A percentile compares a stretch with the other conserved stretches of the same genome.
phyloP scores from a whole-genome alignment of 345 rosid genomes.

The Melaleuca alternifolia region DNA sequence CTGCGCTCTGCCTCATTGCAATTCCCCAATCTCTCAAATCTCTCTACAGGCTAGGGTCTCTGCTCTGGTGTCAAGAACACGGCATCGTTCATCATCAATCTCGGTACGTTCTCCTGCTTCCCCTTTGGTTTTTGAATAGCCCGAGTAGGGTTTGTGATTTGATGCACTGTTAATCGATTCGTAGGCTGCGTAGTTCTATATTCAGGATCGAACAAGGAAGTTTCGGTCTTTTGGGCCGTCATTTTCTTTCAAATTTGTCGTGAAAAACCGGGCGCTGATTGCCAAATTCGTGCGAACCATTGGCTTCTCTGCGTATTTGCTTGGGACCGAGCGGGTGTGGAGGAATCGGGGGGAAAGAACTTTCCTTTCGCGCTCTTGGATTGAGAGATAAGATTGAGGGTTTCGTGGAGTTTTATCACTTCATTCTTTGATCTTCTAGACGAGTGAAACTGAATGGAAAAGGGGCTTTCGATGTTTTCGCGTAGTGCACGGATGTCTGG shows the following conservation, averaged over 20 bases:
- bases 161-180: background rate
- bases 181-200: background rate
- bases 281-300: background rate
- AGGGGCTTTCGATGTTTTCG: rapidly evolving
- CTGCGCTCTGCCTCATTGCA: background rate
- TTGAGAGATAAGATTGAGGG: background rate
- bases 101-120: background rate
- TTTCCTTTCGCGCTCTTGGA: background rate
- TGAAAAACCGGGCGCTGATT: rapidly evolving
- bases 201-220: background rate
- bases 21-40: background rate
- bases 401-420: rapidly evolving
- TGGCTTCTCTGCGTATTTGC: background rate
- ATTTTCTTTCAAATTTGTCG: background rate
- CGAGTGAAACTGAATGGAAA: background rate
- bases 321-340: no score
- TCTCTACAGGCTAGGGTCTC: background rate
- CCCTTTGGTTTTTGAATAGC: background rate
- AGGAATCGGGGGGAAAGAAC: background rate
- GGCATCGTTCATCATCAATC: background rate
- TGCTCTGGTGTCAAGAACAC: background rate
- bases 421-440: background rate
- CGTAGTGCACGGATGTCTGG: background rate
- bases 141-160: background rate
- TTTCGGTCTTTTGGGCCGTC: background rate